Evolutionary conservation across 2,329 filamentous ascomycete species (phyloP), one percentile per base, ranked within the genome.

Genomic region (Colletotrichum cereale): DNA sequence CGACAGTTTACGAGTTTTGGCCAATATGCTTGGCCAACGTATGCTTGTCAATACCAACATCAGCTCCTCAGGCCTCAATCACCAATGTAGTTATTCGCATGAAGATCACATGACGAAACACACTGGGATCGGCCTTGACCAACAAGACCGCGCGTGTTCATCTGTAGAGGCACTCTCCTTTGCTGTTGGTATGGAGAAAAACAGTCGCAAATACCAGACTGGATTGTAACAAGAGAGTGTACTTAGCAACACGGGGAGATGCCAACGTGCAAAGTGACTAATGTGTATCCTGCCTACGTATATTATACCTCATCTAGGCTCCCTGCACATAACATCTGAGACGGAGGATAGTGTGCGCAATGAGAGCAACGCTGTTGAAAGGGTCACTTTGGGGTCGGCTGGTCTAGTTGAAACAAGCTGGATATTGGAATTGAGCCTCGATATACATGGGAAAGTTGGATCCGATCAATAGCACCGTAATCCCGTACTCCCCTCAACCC

Each of bases 401-500:
- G 16, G 24, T 16, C 21, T 26, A n/a, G 16, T 52, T 52, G 44
- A 29, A 40, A 21, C 14, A 38, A 29, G 14, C 18, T 53, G 40
- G 29, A 67, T 40, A 44, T 47, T 61, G 56, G 44, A 48, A 14
- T 29, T 44, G 36, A 42, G 44, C 44, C 56, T 29, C 5, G 50
- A 55, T 53, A 60, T 26, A 66, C 40, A 66, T 12, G 16, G 21
- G 26, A 26, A 62, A 61, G 55, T 26, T 38, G 47, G 61, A 34
- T 42, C 34, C 18, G 6, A 50, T 40, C n/a, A 42, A 42, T 26
- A 62, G 56, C 56, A 44, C 44, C 36, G 44, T 21, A 24, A 31
- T 40, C 21, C 38, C 34, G 26, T 55, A 42, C 62, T 34, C 40
- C 29, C 36, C 12, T 7, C 5, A 34, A 24, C 40, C 16, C 12